Evolutionary conservation across 768 basidiomycete genomes (phyloP).

Genomic region (Leccinum subgranulosum): DNA sequence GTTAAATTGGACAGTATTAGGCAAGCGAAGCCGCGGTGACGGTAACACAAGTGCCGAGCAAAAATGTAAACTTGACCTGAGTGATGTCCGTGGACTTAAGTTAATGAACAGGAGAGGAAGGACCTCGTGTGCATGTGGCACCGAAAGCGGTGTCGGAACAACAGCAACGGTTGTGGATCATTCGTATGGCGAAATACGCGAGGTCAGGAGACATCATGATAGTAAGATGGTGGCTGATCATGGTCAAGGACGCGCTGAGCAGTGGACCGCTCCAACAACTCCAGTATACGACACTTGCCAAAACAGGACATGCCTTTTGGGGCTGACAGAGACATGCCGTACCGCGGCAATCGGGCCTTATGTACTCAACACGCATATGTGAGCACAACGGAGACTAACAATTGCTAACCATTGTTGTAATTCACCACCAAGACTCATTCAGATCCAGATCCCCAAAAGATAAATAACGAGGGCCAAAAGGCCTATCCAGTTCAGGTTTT

Average conservation of each 20-base stretch:
- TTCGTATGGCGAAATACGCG: constrained; percentile 12
- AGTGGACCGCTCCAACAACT: background rate
- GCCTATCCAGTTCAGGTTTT: background rate
- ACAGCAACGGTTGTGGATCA: constrained; percentile 19
- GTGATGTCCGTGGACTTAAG: constrained; percentile 40
- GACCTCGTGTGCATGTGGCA: constrained; percentile 35
- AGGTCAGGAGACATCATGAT: constrained; percentile 3
- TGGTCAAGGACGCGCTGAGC: constrained; percentile 3
- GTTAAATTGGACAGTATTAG: constrained; percentile 26
- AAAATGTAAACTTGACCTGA: constrained; percentile 23
- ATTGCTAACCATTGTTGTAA: background rate
- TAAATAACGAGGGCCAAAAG: background rate
- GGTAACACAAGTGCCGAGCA: constrained; percentile 35
- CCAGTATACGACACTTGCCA: constrained; percentile 17
- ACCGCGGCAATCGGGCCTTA: constrained; percentile 28
- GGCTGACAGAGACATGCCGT: constrained; percentile 26
- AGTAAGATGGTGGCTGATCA: constrained; percentile 15
- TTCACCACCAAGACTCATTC: background rate
- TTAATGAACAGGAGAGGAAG: constrained; percentile 36
- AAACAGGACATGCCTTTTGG: constrained; percentile 25
- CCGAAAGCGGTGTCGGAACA: constrained; percentile 30
- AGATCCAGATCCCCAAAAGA: background rate
- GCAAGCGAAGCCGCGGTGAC: constrained; percentile 38
- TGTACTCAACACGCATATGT: constrained; percentile 17
- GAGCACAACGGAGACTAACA: constrained; percentile 7